Conservation (phyloP, 345 rosid species). For the Physaria fendleri region DNA sequence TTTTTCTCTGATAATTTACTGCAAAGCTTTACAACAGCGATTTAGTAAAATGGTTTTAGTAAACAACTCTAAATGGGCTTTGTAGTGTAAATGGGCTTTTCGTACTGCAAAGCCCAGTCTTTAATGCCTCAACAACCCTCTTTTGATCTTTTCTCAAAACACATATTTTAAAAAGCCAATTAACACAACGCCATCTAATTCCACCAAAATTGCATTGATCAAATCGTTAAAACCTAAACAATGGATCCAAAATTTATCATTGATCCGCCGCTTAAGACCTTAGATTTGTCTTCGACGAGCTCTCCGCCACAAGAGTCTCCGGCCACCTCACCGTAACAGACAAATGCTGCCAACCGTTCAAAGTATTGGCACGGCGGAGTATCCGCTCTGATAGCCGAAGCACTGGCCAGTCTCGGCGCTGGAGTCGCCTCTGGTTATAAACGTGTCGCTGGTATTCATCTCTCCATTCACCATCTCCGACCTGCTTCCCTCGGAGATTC, state of each 20-base stretch:
- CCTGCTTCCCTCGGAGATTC: slow-evolving; percentile 66
- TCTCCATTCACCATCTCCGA: slow-evolving; percentile 72
- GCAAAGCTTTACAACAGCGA: too few species aligned
- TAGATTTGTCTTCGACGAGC: slow-evolving; percentile 48
- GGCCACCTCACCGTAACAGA: slow-evolving; percentile 53
- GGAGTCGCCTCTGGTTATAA: slow-evolving; percentile 63
- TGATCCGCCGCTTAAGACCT: slow-evolving; percentile 38
- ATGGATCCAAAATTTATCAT: slow-evolving; percentile 31
- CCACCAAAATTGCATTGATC: background rate
- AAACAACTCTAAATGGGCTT: too few species aligned
- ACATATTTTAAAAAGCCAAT: too few species aligned
- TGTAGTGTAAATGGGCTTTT: too few species aligned
- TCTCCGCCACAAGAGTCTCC: slow-evolving; percentile 47
- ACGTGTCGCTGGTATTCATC: slow-evolving; percentile 87
- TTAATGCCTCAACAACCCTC: too few species aligned
- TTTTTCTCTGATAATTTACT: too few species aligned
- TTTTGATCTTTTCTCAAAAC: too few species aligned
- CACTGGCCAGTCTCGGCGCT: slow-evolving; percentile 86
- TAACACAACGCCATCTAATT: too few species aligned
- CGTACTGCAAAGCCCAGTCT: too few species aligned
- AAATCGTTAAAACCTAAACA: slow-evolving; percentile 5
- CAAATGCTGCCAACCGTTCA: slow-evolving; percentile 77
- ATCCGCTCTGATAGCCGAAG: slow-evolving; percentile 78
- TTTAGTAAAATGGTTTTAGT: too few species aligned
- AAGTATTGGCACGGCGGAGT: slow-evolving; percentile 91